A percentile compares a stretch with the other conserved stretches of the same genome.
Conservation (phyloP, 1,284 basidiomycete species). For the Tremellales sp. region DNA sequence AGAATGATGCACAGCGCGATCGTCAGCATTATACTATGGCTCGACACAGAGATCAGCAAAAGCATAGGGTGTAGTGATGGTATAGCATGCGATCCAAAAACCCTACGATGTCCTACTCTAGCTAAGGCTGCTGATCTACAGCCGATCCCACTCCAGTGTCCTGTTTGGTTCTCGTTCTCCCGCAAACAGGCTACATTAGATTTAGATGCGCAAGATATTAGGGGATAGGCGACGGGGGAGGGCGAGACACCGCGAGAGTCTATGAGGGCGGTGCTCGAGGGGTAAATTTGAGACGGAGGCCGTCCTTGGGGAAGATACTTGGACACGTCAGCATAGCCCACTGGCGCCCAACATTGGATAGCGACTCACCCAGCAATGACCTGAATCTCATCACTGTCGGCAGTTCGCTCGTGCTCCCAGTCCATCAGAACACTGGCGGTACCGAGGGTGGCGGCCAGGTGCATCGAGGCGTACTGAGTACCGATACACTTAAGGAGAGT, state of each 20-base stretch:
- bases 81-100: no score
- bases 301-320: slow-evolving; percentile 89
- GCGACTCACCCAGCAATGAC: slow-evolving; percentile 70
- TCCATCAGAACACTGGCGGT: slow-evolving; percentile 78
- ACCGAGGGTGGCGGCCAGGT: slow-evolving; percentile 80
- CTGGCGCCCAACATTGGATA: slow-evolving; percentile 1
- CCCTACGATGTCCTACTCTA: no score
- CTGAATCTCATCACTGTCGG: slow-evolving; percentile 75
- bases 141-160: no score
- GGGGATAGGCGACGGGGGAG: no score
- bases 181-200: no score
- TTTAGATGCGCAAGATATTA: no score
- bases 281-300: slow-evolving; percentile 71
- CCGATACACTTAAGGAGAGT: slow-evolving; percentile 65
- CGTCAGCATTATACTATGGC: no score
- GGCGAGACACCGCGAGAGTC: neutral
- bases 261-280: slow-evolving; percentile 36
- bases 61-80: no score
- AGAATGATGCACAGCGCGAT: no score
- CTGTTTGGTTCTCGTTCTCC: no score
- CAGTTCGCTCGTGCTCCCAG: slow-evolving; percentile 83
- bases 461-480: slow-evolving; percentile 86
- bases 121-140: no score
- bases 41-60: no score
- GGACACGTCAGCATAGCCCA: slow-evolving; percentile 1